These are phyloP conservation scores for Gnetum montanum DNA, from an alignment of 75 land plant species.

Conservation along the genomic window DNA sequence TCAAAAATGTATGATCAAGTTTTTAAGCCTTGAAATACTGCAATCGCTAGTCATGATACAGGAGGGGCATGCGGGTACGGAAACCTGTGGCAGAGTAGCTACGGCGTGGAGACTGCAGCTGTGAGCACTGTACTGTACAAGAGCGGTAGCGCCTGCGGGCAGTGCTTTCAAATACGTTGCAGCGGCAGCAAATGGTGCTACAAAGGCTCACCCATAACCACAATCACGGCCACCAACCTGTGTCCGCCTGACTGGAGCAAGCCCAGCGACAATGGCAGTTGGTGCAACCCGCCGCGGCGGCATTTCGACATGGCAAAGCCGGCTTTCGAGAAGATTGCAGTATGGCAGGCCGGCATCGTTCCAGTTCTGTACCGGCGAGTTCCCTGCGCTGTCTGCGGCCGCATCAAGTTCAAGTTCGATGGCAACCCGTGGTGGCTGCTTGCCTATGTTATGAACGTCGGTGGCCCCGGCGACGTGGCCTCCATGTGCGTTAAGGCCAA, in stretches of 20 bases:
- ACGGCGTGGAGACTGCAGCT: conserved; percentile 33
- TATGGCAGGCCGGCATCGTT: conserved; percentile 50
- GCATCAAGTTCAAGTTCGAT: conserved; percentile 31
- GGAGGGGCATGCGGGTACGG: conserved; percentile 50
- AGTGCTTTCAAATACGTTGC: conserved; percentile 27
- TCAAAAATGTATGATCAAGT: too few relatives aligned
- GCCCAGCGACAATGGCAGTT: conserved; percentile 14
- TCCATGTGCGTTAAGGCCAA: conserved; percentile 38
- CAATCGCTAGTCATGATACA: too few relatives aligned
- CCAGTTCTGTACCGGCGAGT: conserved; percentile 46
- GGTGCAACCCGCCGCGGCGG: conserved; percentile 28
- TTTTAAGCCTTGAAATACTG: too few relatives aligned
- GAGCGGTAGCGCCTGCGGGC: conserved; percentile 25
- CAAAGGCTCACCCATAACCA: neutral
- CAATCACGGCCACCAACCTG: conserved; percentile 12
- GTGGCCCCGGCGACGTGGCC: conserved; percentile 33
- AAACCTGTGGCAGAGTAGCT: conserved; percentile 16
- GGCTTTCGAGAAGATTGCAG: conserved; percentile 49
- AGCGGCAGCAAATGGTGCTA: conserved; percentile 5
- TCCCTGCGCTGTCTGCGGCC: conserved; percentile 27
- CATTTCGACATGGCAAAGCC: conserved; percentile 71
- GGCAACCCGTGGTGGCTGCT: conserved; percentile 44
- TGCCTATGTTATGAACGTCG: conserved; percentile 49
- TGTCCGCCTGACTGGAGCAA: conserved; percentile 12
- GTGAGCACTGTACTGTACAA: conserved; percentile 22